Percentiles rank a stretch among this genome's conserved stretches.
Evolutionary conservation across 352 stramenopile species (phyloP).

Genomic region (Peronospora tabacina): DNA sequence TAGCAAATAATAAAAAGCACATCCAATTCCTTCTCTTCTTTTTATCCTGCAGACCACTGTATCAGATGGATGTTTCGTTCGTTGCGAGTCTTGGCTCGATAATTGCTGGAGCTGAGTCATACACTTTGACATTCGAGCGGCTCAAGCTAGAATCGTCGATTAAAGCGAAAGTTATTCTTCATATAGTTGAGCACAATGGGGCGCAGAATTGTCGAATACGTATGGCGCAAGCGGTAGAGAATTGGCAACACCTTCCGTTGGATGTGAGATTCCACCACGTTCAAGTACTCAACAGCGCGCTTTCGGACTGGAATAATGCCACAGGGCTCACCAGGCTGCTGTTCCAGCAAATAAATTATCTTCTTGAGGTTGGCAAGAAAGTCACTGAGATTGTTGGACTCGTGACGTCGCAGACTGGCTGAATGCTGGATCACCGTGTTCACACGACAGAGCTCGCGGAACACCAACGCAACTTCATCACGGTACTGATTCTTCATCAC

Average conservation of each 20-base stretch:
- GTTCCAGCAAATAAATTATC: constrained; percentile 86
- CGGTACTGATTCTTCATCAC: constrained; percentile 70
- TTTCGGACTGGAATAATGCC: constrained; percentile 70
- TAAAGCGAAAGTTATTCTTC: constrained; percentile 53
- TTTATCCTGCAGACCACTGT: constrained; percentile 1
- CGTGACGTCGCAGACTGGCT: constrained; percentile 56
- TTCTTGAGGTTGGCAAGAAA: constrained; percentile 84
- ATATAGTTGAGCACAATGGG: constrained; percentile 76
- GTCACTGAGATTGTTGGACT: constrained; percentile 76
- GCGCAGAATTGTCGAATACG: constrained; percentile 70
- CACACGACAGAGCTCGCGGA: constrained; percentile 69
- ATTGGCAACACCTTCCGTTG: constrained; percentile 79
- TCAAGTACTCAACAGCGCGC: constrained; percentile 66
- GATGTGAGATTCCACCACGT: constrained; percentile 80
- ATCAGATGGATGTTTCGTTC: constrained; percentile 3
- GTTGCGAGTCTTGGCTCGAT: constrained; percentile 2
- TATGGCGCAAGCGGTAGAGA: constrained; percentile 62
- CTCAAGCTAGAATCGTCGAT: constrained; percentile 28
- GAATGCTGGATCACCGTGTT: constrained; percentile 78
- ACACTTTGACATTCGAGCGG: constrained; percentile 1
- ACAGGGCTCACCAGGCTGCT: constrained; percentile 62
- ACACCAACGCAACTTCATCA: constrained; percentile 74
- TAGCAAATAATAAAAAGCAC: too few relatives aligned
- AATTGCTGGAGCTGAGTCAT: constrained; percentile 1
- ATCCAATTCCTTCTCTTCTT: too few relatives aligned